phyloP scores from a whole-genome alignment of 441 rosid genomes.

The Corymbia citriodora region DNA sequence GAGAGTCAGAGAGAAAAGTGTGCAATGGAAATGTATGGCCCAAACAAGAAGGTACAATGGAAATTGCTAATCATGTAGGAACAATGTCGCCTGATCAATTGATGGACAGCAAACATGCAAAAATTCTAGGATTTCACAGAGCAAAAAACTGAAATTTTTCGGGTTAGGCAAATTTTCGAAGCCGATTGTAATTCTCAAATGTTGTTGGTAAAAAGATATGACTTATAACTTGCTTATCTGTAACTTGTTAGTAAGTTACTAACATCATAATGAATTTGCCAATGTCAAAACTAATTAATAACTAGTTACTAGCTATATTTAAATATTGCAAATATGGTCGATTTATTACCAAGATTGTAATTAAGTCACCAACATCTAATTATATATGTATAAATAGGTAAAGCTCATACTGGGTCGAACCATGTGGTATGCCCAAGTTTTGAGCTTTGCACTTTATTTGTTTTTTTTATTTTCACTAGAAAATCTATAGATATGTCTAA shows the following conservation, averaged over 20 bases:
- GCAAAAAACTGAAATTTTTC: neutral
- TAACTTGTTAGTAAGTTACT: neutral
- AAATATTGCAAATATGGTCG: neutral
- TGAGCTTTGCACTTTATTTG: neutral
- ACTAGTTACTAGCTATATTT: neutral
- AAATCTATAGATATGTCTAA: neutral
- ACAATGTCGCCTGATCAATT: neutral
- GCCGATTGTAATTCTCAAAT: neutral
- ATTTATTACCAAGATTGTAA: neutral
- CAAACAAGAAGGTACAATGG: neutral
- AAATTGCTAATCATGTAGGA: neutral
- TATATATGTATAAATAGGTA: neutral
- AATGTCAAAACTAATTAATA: neutral
- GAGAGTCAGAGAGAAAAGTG: neutral
- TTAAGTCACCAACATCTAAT: neutral
- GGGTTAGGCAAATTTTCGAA: neutral
- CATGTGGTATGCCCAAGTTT: neutral
- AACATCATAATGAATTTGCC: neutral
- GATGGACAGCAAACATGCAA: neutral
- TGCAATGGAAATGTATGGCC: neutral
- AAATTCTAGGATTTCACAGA: neutral
- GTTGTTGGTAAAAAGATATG: neutral
- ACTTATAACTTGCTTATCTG: neutral
- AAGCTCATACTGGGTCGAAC: neutral
- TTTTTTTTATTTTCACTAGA: neutral